Percentiles rank a stretch among this genome's conserved stretches.
phyloP scores from a whole-genome alignment of 345 rosid species.

The Gossypium thurberi region DNA sequence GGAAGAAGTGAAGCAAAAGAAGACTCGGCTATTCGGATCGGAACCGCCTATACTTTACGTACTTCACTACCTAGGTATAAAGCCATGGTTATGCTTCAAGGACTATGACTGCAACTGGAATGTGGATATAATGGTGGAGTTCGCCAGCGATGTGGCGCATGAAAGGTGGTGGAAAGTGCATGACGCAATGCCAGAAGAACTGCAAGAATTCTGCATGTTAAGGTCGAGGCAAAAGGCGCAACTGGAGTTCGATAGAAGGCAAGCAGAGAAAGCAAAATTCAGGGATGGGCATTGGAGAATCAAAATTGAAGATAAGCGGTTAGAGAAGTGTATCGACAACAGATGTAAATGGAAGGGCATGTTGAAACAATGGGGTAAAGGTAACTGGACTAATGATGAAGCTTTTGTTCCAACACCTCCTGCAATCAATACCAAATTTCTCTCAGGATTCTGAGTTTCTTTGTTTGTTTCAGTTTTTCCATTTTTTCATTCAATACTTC shows the following conservation, averaged over 20 bases:
- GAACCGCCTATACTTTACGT: constrained; percentile 79
- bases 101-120: constrained; percentile 54
- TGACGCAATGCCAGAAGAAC: constrained; percentile 49
- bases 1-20: constrained; percentile 36
- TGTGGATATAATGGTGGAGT: not conserved
- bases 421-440: constrained; percentile 39
- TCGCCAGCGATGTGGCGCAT: not conserved
- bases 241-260: constrained; percentile 64
- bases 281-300: constrained; percentile 67
- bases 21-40: constrained; percentile 64
- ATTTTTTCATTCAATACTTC: not conserved
- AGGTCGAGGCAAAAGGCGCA: constrained; percentile 87
- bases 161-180: constrained; percentile 83
- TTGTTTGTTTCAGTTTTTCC: not conserved
- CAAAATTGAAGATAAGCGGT: constrained; percentile 49
- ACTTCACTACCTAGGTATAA: constrained; percentile 77
- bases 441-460: constrained; percentile 27
- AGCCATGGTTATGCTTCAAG: constrained; percentile 83
- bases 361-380: constrained; percentile 87
- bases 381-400: constrained; percentile 64
- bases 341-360: constrained; percentile 80
- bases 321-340: constrained; percentile 64
- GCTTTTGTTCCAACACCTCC: constrained; percentile 64
- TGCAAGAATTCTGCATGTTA: constrained; percentile 27
- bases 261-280: constrained; percentile 67